Evolutionary conservation across 2,329 filamentous ascomycete genomes (phyloP).

Genomic region (Fusarium sp.): DNA sequence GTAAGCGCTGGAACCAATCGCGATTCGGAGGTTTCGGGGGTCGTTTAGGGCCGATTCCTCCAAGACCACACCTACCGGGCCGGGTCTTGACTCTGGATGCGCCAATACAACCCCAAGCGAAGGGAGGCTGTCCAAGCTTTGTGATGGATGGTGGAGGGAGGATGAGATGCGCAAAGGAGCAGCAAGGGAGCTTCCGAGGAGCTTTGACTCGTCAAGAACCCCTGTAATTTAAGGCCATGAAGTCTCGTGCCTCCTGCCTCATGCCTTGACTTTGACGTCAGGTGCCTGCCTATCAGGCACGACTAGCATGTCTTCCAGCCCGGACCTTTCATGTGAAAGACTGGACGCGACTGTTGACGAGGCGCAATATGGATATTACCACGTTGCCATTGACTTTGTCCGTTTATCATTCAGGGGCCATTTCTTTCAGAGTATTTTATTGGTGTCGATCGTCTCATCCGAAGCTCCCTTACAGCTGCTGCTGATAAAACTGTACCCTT

Average conservation of each 20-base stretch:
- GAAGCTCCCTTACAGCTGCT: constrained; percentile 10
- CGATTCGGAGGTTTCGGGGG: neutral
- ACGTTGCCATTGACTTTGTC: neutral
- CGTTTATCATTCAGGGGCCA: neutral
- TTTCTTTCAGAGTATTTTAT: neutral
- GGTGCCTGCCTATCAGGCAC: constrained; percentile 43
- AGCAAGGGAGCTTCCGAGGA: neutral
- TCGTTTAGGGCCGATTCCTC: neutral
- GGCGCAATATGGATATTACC: neutral
- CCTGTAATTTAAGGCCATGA: constrained; percentile 17
- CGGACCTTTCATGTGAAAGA: constrained; percentile 30
- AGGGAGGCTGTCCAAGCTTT: constrained; percentile 4
- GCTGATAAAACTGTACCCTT: neutral
- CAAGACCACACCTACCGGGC: neutral
- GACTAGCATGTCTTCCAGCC: constrained; percentile 24
- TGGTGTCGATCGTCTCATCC: neutral
- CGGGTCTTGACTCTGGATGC: neutral
- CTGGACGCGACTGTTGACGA: constrained; percentile 4
- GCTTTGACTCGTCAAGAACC: constrained; percentile 1
- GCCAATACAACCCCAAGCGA: neutral
- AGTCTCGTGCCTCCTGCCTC: constrained; percentile 14
- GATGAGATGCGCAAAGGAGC: neutral
- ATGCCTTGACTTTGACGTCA: constrained; percentile 38
- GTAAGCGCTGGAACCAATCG: constrained; percentile 4
- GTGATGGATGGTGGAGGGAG: neutral